Evolutionary conservation across 805 yeast species (phyloP).

Genomic region (Torulaspora gathmanii): DNA sequence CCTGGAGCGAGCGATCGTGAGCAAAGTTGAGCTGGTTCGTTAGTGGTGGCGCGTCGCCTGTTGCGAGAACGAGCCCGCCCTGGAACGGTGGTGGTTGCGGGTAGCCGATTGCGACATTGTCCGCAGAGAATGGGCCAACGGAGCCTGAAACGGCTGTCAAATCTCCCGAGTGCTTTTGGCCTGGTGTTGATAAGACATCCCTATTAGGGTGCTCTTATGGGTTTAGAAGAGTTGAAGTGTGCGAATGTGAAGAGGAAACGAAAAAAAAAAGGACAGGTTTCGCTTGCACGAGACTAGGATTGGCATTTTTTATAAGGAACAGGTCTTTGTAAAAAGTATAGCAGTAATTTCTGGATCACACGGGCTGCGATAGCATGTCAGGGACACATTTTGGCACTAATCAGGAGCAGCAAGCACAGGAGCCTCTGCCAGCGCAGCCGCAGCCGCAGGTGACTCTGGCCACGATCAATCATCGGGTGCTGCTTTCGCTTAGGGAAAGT

Average conservation of each 20-base stretch:
- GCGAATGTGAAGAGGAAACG: too few relatives aligned
- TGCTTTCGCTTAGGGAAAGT: constrained; percentile 80
- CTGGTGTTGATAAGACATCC: background rate
- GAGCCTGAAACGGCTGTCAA: too few relatives aligned
- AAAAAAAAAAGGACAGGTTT: background rate
- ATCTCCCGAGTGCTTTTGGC: too few relatives aligned
- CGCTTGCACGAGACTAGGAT: too few relatives aligned
- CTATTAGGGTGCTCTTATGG: background rate
- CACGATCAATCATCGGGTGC: constrained; percentile 38
- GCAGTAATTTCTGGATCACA: too few relatives aligned
- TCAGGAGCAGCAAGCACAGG: background rate
- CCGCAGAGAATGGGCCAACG: too few relatives aligned
- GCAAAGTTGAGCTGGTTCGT: too few relatives aligned
- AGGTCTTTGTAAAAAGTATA: background rate
- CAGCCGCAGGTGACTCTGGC: constrained; percentile 7
- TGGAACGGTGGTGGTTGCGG: too few relatives aligned
- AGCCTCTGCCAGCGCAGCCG: background rate
- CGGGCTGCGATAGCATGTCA: background rate
- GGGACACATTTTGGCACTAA: background rate
- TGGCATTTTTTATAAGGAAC: background rate
- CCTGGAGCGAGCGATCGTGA: too few relatives aligned
- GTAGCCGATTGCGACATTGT: too few relatives aligned
- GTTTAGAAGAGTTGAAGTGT: background rate
- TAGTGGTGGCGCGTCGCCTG: too few relatives aligned
- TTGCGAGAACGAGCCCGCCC: too few relatives aligned